Percentiles rank a stretch among this genome's conserved stretches.
phyloP scores from a whole-genome alignment of 1,284 basidiomycete genomes.

The Trichosporon sp. region DNA sequence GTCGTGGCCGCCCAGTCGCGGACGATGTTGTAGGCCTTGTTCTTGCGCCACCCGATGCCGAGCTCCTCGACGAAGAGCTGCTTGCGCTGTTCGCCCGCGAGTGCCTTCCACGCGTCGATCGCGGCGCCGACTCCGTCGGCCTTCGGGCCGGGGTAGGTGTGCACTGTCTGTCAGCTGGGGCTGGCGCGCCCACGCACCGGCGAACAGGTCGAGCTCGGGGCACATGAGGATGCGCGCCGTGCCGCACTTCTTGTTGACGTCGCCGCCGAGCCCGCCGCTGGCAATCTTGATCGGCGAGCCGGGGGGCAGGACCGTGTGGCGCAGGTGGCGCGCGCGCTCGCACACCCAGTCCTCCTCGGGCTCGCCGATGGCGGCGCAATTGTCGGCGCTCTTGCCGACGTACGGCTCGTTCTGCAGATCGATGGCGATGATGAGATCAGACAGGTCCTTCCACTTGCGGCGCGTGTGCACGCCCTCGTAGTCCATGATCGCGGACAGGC shows the following conservation, averaged over 20 bases:
- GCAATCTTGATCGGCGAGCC: too few species aligned
- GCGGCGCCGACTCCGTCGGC: background rate
- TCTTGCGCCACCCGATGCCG: background rate
- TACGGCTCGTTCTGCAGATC: background rate
- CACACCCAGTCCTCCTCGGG: too few species aligned
- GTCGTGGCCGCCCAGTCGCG: background rate
- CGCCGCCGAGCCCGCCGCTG: too few species aligned
- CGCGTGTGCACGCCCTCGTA: background rate
- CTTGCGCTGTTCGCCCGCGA: background rate
- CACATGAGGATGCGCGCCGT: too few species aligned
- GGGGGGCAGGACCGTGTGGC: too few species aligned
- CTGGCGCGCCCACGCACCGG: too few species aligned
- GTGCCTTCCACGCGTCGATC: too few species aligned
- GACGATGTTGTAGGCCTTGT: background rate
- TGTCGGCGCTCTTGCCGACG: background rate
- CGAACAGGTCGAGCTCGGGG: too few species aligned
- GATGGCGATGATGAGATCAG: background rate
- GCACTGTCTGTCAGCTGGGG: background rate
- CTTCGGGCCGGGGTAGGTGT: background rate
- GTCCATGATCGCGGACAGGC: background rate
- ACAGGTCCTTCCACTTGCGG: background rate
- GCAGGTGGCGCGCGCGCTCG: too few species aligned
- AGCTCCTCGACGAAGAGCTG: background rate
- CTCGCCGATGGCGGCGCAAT: too few species aligned
- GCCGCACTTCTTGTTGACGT: too few species aligned